Conservation (phyloP, 352 stramenopile species). For the Globisporangium yorkense region DNA sequence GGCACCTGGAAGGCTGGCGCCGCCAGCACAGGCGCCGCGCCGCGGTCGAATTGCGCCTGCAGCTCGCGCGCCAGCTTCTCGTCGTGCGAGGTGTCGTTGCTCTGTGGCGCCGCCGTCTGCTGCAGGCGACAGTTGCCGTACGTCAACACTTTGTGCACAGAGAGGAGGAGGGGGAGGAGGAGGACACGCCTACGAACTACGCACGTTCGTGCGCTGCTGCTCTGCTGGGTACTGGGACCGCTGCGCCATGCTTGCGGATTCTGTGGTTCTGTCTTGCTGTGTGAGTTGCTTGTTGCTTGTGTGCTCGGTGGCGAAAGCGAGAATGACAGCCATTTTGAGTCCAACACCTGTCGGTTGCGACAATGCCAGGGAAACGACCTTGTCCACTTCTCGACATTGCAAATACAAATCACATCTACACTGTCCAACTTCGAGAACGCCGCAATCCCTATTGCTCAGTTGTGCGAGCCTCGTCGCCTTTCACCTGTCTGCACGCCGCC, state of each 20-base stretch:
- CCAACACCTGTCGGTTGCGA: background rate
- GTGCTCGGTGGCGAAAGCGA: background rate
- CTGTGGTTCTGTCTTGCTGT: background rate
- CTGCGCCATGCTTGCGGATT: background rate
- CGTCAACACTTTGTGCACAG: too few relatives aligned
- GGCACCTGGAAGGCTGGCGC: conserved; percentile 35
- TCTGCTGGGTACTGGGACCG: background rate
- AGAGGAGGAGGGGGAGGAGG: too few relatives aligned
- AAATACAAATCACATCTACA: background rate
- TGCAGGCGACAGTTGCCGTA: background rate
- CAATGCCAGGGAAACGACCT: background rate
- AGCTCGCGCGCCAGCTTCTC: conserved; percentile 49
- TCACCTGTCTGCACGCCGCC: background rate
- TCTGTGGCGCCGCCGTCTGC: background rate
- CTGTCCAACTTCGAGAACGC: too few relatives aligned
- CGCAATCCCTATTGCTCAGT: background rate
- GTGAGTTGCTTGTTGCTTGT: background rate
- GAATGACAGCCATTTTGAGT: background rate
- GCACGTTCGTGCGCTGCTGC: background rate
- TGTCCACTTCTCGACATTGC: background rate
- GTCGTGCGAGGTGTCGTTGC: conserved; percentile 30
- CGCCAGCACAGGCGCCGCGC: conserved; percentile 27
- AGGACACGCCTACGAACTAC: background rate
- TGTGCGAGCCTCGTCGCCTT: background rate
- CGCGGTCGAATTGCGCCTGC: conserved; percentile 45